Evolutionary conservation across 257 asterid species (phyloP), one percentile per base, ranked within the genome.

Genomic region (Fraxinus americana): DNA sequence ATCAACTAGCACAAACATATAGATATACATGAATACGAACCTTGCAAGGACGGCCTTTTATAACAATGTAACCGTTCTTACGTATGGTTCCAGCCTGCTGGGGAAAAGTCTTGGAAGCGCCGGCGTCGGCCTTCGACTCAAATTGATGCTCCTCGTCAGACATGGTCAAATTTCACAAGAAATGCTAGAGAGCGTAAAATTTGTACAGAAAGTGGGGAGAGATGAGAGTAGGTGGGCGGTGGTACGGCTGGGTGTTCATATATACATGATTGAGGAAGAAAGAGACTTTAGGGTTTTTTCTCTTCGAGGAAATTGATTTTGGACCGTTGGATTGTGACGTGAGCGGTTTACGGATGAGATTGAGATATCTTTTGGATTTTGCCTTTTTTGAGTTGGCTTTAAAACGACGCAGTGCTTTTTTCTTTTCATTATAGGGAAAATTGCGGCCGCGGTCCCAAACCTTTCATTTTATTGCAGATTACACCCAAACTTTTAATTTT

Each of bases 41-140:
- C 68, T 61, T 54, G 65, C 65, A 54, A n/a, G 65, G 65, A 17
- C 65, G 65, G 65, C 65, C 65, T n/a, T 54, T 54, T 25, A 54
- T 54, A 0, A 54, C 65, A 54, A 54, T 5, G 65, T 54, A 54
- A 54, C 65, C 65, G 65, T 54, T 54, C 65, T 54, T 54, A 54
- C 65, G 65, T 25, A 54, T 54, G 25, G 65, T 54, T 54, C 65
- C 65, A 27, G 65, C 65, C 65, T 54, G 65, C 65, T 54, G 65
- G 25, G 65, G 65, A n/a, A 17, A 54, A 54, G 65, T 54, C 65
- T 54, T 54, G 65, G 65, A 54, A 54, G 65, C 65, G 27, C 65
- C 65, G 4, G 65, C 65, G 10, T 54, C 65, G 27, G 65, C 65
- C 65, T 54, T 54, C 65, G 65, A 54, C 65, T 54, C 65, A 54